Evolutionary conservation across 768 basidiomycete species (phyloP), one percentile per base, ranked within the genome.

Genomic region (Amylocystis lapponica): DNA sequence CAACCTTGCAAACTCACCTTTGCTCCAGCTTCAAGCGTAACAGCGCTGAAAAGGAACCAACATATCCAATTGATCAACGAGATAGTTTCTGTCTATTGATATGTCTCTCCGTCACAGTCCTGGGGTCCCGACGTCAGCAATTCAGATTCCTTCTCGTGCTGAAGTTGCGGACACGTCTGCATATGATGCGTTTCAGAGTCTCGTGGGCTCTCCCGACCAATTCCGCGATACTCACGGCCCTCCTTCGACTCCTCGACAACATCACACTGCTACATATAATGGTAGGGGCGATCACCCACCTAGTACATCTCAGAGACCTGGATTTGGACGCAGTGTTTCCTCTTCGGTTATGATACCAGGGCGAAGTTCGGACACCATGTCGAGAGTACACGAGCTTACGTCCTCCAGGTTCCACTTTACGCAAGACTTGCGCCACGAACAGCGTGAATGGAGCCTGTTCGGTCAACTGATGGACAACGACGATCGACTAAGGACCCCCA

Each of bases 401-500:
- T 45, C 47, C 9, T 40, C 26, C 27, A 26, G 44, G 27, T 27
- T 43, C 5, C 45, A 44, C 9, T 31, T 43, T 34, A 27, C 49
- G 10, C 40, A 32, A 17, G 19, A 19, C 17, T 36, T 35, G 5
- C 52, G 11, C 27, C 39, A 22, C 20, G 43, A 27, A 31, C 39
- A 45, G 10, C 54, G 47, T 29, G 60, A 72, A 64, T 86, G 85
- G 85, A 66, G 81, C 0, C 62, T 86, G 5, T 86, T 86, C 50
- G 77, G 72, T 7, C 81, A 86, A 56, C 58, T 83, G 30, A 83
- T 86, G 80, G 77, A 83, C 55, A 78, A 79, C 36, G 74, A 72
- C 69, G 27, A 65, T 14, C 39, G 50, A 23, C 54, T 42, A 16
- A 30, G 41, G 20, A 37, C 27, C 34, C 10, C 21, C 39, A 16